Evolutionary conservation across 2,329 filamentous ascomycete genomes (phyloP), one percentile per base, ranked within the genome.

Genomic region (Stagonosporopsis rhizophila): DNA sequence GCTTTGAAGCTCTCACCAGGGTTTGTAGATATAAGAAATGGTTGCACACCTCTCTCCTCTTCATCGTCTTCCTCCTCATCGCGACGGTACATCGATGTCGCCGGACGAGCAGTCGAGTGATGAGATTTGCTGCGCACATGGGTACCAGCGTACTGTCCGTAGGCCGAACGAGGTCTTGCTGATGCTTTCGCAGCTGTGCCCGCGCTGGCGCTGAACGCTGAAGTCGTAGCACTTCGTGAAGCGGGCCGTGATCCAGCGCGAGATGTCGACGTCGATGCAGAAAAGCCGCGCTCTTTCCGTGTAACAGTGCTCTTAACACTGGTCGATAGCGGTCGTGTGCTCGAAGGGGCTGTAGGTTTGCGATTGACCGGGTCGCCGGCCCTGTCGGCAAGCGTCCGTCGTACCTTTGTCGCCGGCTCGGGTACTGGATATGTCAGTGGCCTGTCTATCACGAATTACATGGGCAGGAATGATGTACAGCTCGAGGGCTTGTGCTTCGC

Each of bases 401-500:
- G 78, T 19, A 56, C 30, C 52, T 82, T 82, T 23, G 78, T 71
- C n/a, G 77, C 75, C 11, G 81, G 77, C 70, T 82, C 81, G 55
- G 76, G 71, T 54, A 78, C 80, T 79, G 66, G 52, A 60, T 55
- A 17, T 56, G 61, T 72, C 47, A 72, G 65, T 38, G 34, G 44
- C 52, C 52, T 54, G 58, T 61, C 42, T 41, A 42, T 32, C 55
- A 54, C 41, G 51, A 45, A 45, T 38, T 34, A 20, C 27, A 37
- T 52, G 38, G 37, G 38, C 37, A 55, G 54, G 69, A 62, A 52
- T 30, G 55, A 42, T 60, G 72, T 77, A 82, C 81, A 73, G 57
- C 79, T 79, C 35, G 78, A 78, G 48, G 81, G 80, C 70, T 83
- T 84, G 63, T 83, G 80, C 63, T 85, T 85, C 53, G 74, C 67